Evolutionary conservation across 2,329 filamentous ascomycete genomes (phyloP).

Genomic region (Verticillium longisporum): DNA sequence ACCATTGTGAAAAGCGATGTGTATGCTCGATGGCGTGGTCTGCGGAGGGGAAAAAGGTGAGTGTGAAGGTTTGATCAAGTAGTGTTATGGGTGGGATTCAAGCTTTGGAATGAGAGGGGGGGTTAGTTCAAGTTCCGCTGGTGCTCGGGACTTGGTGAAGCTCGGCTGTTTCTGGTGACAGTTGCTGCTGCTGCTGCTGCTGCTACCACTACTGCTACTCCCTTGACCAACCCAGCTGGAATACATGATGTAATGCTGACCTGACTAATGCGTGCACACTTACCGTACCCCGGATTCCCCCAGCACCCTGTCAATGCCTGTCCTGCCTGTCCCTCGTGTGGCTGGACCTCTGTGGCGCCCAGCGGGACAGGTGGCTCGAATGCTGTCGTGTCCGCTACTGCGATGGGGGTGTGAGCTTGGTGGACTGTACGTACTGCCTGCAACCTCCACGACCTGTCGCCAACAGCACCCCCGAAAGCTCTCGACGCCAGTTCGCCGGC

Average conservation of each 20-base stretch:
- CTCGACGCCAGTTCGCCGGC: background rate
- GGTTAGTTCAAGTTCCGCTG: background rate
- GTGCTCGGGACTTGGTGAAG: background rate
- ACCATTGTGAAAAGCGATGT: constrained; percentile 5
- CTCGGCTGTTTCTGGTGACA: too few relatives aligned
- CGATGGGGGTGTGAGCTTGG: background rate
- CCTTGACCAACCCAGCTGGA: background rate
- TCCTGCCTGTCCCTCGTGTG: background rate
- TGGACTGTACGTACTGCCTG: background rate
- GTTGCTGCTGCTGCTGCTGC: background rate
- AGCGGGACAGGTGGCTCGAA: constrained; percentile 14
- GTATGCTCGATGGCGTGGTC: background rate
- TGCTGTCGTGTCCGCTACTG: constrained; percentile 24
- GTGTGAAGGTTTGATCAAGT: background rate
- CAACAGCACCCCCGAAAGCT: constrained; percentile 10
- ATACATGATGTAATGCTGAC: constrained; percentile 7
- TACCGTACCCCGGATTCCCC: constrained; percentile 5
- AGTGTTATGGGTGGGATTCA: too few relatives aligned
- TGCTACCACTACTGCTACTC: constrained; percentile 1
- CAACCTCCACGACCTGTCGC: background rate
- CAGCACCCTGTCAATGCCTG: background rate
- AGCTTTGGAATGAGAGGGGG: background rate
- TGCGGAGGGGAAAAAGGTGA: background rate
- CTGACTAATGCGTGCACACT: constrained; percentile 6
- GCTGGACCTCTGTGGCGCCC: background rate